phyloP scores from a whole-genome alignment of 148 eudicot species.

The Camellia japonica region DNA sequence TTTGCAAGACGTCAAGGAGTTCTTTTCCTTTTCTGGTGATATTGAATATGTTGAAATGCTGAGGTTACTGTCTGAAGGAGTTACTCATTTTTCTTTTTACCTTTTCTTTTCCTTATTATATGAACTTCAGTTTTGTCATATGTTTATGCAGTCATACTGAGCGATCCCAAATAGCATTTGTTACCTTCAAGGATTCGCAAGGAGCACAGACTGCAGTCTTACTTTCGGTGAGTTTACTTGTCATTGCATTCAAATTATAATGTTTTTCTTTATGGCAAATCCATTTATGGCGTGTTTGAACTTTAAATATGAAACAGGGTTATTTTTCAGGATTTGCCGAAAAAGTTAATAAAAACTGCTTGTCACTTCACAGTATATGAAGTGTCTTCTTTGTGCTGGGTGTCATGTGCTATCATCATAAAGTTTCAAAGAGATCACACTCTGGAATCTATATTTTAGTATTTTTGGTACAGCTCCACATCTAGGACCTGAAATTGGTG shows the following conservation, averaged over 20 bases:
- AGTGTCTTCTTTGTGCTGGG: neutral
- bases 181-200: constrained; percentile 83
- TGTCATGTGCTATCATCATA: neutral
- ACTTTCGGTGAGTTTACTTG: constrained; percentile 58
- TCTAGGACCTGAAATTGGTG: neutral
- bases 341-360: neutral
- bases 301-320: neutral
- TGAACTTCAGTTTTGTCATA: constrained; percentile 8
- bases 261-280: neutral
- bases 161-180: constrained; percentile 67
- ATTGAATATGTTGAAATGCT: constrained; percentile 74
- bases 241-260: neutral
- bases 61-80: constrained; percentile 41
- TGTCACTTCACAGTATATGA: neutral
- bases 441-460: neutral
- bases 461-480: neutral
- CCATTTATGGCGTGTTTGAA: neutral
- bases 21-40: constrained; percentile 94
- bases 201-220: constrained; percentile 94
- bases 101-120: constrained; percentile 10
- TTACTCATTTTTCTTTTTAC: neutral
- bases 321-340: neutral
- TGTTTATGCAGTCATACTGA: constrained; percentile 59
- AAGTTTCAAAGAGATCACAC: neutral
- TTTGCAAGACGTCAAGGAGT: constrained; percentile 72